Conservation (phyloP, 1,139 yeast species). For the Pichia cactophila region DNA sequence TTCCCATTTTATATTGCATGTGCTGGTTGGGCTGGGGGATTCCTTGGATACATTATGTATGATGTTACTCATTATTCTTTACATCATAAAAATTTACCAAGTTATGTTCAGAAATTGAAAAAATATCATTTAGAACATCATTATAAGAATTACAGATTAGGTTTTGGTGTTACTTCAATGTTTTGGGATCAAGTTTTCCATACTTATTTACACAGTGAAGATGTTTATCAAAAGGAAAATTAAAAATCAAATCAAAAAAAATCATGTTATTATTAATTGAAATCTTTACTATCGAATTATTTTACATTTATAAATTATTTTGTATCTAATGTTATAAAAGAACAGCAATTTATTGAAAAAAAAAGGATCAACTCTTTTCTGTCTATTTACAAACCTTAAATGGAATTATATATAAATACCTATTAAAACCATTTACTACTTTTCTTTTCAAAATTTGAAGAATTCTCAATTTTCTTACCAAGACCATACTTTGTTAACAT, state of each 20-base stretch:
- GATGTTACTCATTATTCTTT: constrained; percentile 86
- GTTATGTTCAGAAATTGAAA: constrained; percentile 67
- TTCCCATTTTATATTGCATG: constrained; percentile 56
- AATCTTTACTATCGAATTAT: not conserved
- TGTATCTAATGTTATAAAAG: not conserved
- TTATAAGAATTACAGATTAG: constrained; percentile 91
- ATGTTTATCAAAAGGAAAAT: constrained; percentile 27
- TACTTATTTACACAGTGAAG: constrained; percentile 43
- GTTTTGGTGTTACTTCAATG: constrained; percentile 89
- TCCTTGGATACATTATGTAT: constrained; percentile 84
- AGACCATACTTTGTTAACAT: constrained; percentile 67
- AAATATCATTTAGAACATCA: constrained; percentile 94
- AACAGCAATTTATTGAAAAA: too few relatives aligned
- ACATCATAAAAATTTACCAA: constrained; percentile 81
- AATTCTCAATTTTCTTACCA: constrained; percentile 33
- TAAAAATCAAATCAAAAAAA: constrained; percentile 7
- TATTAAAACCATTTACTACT: constrained; percentile 15
- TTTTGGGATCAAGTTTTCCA: constrained; percentile 93
- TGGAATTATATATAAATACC: too few relatives aligned
- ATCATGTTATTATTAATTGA: not conserved
- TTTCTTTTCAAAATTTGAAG: not conserved
- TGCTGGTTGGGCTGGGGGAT: constrained; percentile 86
- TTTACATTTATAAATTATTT: not conserved
- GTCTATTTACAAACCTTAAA: not conserved
- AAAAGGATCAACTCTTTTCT: too few relatives aligned